Evolutionary conservation across 495 filamentous ascomycete genomes (phyloP).

Genomic region (Penicillium goetzii): DNA sequence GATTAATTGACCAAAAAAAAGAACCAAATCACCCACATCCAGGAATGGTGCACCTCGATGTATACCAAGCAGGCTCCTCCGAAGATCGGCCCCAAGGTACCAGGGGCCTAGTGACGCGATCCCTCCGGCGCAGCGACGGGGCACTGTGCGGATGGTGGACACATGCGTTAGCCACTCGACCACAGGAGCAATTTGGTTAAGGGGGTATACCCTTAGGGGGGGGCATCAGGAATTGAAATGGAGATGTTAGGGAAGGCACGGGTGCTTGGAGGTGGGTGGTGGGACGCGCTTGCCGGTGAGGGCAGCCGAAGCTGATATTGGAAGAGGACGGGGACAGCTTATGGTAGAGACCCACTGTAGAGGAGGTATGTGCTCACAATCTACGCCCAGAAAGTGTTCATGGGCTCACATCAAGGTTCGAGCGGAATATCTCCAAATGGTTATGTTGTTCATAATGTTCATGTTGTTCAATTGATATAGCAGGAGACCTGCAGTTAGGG

Average conservation of each 20-base stretch:
- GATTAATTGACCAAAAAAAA: neutral
- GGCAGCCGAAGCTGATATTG: neutral
- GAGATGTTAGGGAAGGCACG: neutral
- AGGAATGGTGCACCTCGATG: constrained; percentile 1
- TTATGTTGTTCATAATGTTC: too few species aligned
- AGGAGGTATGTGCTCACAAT: neutral
- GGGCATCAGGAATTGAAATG: neutral
- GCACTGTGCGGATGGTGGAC: neutral
- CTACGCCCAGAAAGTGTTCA: neutral
- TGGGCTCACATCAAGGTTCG: neutral
- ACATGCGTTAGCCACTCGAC: neutral
- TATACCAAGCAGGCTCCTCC: neutral
- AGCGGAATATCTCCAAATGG: too few species aligned
- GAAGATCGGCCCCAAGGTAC: constrained; percentile 2
- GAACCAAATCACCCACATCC: neutral
- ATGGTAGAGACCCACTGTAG: neutral
- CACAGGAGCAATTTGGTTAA: neutral
- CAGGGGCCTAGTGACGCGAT: neutral
- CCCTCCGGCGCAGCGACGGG: neutral
- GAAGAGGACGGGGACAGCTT: too few species aligned
- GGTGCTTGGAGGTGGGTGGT: neutral
- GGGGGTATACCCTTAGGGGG: too few species aligned
- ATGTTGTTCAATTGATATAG: neutral
- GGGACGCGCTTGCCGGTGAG: neutral
- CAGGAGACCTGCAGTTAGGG: neutral